Conservation (phyloP, 179 eudicot species). For the Silene vulgaris region DNA sequence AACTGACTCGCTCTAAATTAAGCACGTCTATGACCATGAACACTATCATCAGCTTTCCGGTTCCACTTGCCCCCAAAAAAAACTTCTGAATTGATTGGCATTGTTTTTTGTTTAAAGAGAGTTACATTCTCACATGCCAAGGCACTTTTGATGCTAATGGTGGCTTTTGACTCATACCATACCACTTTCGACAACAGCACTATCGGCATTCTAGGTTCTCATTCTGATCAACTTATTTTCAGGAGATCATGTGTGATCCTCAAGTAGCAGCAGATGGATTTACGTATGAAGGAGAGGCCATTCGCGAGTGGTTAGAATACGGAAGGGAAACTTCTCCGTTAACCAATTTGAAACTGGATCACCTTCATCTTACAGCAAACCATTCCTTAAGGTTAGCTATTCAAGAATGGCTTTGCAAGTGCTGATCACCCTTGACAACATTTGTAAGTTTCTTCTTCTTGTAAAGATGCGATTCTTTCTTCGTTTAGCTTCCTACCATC, state of each 20-base stretch:
- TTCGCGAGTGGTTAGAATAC: constrained; percentile 57
- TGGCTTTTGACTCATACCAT: too few species aligned
- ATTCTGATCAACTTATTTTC: constrained; percentile 22
- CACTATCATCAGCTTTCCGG: too few species aligned
- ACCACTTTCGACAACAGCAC: too few species aligned
- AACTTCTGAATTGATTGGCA: too few species aligned
- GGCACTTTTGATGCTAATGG: too few species aligned
- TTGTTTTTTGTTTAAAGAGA: too few species aligned
- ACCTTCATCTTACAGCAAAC: constrained; percentile 65
- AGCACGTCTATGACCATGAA: too few species aligned
- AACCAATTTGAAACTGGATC: constrained; percentile 65
- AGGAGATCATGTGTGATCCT: constrained; percentile 86
- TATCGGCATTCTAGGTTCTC: neutral
- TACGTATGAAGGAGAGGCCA: constrained; percentile 70
- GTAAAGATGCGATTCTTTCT: constrained; percentile 7
- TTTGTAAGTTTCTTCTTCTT: neutral
- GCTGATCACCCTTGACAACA: constrained; percentile 19
- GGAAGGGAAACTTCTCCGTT: constrained; percentile 79
- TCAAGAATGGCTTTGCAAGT: constrained; percentile 74
- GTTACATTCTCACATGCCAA: too few species aligned
- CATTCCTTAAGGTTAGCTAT: constrained; percentile 53
- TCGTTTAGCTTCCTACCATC: neutral
- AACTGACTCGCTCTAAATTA: neutral
- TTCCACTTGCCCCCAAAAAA: too few species aligned
- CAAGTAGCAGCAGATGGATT: constrained; percentile 83